Base-by-base conservation (phyloP, 2,329 filamentous ascomycete species). In the Colletotrichum lentis region DNA sequence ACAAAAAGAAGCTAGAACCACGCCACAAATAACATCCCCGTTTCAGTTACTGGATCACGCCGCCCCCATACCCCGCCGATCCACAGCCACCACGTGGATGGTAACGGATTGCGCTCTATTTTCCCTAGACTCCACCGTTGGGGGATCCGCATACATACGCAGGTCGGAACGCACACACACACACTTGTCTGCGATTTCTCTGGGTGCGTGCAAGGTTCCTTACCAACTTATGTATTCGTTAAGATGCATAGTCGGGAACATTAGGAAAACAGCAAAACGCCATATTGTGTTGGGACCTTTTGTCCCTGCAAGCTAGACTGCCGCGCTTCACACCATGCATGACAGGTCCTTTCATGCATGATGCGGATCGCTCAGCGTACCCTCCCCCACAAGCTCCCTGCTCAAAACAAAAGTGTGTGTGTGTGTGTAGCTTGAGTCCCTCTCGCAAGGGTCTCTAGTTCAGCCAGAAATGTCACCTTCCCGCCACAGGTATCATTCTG, bases 301-400 rank as follows among this genome's bases (percentile, higher is more conserved):
- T 43, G 44, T 24, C 16, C 44, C 50, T 52, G 65, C 41, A 37
- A 31, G 22, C 41, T 22, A 16, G 53, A 53, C 54, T 64, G 53
- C 49, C 54, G 54, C 61, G 53, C 61, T 59, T 64, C 53, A 54
- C 47, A 54, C 35, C 41, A 27, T 49, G 16, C 41, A 27, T 49
- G 16, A 49, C 31, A 2, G 27, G 47, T 27, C 55, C 61, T 24
- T 53, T 64, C 65, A 67, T 67, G 65, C 64, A 64, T 59, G 61
- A 67, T 67, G 64, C 44, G 46, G 60, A 67, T 64, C 47, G 20
- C 31, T 64, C 54, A 43, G 43, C 35, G 20, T 59, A 54, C 41
- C 53, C 20, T 53, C 24, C 54, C 57, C 61, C 49, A 54, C 41
- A n/a, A n/a, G 39, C 61, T 59, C 61, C 47, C 43, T 68, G 22